Evolutionary conservation across 306 rosid genomes (phyloP).

Genomic region (Rosa lucieae): DNA sequence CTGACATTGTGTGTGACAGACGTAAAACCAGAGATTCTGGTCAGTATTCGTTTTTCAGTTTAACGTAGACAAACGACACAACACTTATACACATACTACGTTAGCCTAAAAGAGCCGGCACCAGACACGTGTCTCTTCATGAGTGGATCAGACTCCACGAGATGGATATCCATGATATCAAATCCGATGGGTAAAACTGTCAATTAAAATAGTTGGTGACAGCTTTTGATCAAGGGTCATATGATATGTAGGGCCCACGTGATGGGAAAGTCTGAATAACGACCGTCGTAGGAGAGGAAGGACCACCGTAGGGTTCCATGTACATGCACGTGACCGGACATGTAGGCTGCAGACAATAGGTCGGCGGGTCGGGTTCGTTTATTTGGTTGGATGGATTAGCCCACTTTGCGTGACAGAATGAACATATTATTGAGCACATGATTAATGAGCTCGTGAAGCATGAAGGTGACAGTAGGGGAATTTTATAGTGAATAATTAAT

Average conservation of each 20-base stretch:
- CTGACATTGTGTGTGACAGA: neutral
- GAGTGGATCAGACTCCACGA: neutral
- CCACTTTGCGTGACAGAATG: slow-evolving; percentile 22
- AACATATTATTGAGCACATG: neutral
- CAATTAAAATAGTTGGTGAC: neutral
- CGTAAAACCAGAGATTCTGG: neutral
- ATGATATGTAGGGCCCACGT: neutral
- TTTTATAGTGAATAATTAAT: too few relatives aligned
- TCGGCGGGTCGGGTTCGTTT: slow-evolving; percentile 31
- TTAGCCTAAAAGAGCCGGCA: too few relatives aligned
- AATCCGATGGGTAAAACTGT: neutral
- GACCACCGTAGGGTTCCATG: neutral
- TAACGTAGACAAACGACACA: neutral
- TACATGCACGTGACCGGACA: neutral
- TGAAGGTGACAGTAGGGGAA: too few relatives aligned
- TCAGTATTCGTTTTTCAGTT: neutral
- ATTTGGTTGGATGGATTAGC: slow-evolving; percentile 2
- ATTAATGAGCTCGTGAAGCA: too few relatives aligned
- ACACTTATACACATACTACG: neutral
- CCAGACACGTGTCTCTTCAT: neutral
- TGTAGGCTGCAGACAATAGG: slow-evolving; percentile 21
- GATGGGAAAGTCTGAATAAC: neutral
- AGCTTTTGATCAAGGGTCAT: neutral
- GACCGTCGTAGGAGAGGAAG: neutral
- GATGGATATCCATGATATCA: neutral